Conservation (phyloP, 768 basidiomycete genomes). For the Neoboletus magnificus region DNA sequence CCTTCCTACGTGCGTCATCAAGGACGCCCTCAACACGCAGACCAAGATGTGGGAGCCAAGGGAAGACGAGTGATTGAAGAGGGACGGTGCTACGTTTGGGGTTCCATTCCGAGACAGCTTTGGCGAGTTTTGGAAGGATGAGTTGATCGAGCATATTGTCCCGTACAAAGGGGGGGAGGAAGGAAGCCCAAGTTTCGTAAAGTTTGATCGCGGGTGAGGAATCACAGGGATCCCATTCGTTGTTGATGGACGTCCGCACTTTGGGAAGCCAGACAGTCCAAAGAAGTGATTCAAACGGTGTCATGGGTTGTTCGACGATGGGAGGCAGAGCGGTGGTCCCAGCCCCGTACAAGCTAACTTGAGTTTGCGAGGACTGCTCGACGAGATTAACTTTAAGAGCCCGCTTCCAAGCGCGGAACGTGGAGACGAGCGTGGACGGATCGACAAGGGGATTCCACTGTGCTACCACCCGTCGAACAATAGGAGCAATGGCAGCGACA, state of each 20-base stretch:
- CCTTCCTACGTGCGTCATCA: conserved; percentile 81
- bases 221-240: conserved; percentile 81
- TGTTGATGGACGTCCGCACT: conserved; percentile 91
- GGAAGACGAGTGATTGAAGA: conserved; percentile 83
- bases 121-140: conserved; percentile 87
- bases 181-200: conserved; percentile 83
- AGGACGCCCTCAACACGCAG: conserved; percentile 79
- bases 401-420: conserved; percentile 66
- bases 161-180: conserved; percentile 86
- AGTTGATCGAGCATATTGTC: conserved; percentile 97
- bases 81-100: conserved; percentile 54
- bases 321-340: conserved; percentile 32
- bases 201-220: conserved; percentile 76
- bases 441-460: conserved; percentile 83
- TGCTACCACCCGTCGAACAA: conserved; percentile 65
- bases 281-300: conserved; percentile 88
- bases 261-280: conserved; percentile 97
- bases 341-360: conserved; percentile 59
- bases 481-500: conserved; percentile 86
- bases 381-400: conserved; percentile 57
- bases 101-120: conserved; percentile 83
- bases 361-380: conserved; percentile 41
- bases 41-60: conserved; percentile 92
- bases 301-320: conserved; percentile 66
- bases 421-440: conserved; percentile 60